Evolutionary conservation across 139 green algal species (phyloP), one percentile per base, ranked within the genome.

Genomic region (Chlamydomonas sp.): DNA sequence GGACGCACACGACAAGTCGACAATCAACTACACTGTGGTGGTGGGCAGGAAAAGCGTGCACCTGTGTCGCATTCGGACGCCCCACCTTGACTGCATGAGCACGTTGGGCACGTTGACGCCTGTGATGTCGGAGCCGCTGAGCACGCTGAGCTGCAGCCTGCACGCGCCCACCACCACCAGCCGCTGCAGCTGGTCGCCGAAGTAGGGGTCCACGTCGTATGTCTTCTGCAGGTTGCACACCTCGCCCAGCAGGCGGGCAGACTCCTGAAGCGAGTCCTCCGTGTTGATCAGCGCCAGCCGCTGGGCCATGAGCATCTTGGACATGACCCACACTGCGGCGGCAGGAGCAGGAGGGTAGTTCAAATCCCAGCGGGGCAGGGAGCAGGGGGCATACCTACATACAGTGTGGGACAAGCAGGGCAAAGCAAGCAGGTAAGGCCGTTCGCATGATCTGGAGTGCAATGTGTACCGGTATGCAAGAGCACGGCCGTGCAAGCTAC

Each of bases 161-260:
- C 78, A 83, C 62, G 78, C 78, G 20, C 20, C 78, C 62, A 83
- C 78, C 20, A 83, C 78, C 78, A 83, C 6, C 62, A 83, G 63
- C 78, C 78, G 78, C 78, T 83, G 78, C 62, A 83, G 17, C 7
- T 83, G 20, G 78, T 83, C 78, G 4, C 77, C 75, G 10, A 74
- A 74, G 68, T 18, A 12, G 14, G 18, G 3, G 20, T 83, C 63
- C 3, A 8, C 18, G 20, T 18, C 15, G 9, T 83, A 83, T 20
- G 62, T 20, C 78, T 61, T 31, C 20, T 83, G 62, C 62, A 83
- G 62, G 20, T 83, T 73, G 78, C 78, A 83, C 20, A 72, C 78
- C 8, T 83, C 78, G 1, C 78, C 78, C 5, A 73, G 62, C 62
- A 62, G 20, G 1, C 63, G 62, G 2, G 72, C 78, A 4, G 78